These are phyloP conservation scores for Amanita polypyramis DNA, from an alignment of 768 basidiomycete genomes.

Conservation along the genomic window DNA sequence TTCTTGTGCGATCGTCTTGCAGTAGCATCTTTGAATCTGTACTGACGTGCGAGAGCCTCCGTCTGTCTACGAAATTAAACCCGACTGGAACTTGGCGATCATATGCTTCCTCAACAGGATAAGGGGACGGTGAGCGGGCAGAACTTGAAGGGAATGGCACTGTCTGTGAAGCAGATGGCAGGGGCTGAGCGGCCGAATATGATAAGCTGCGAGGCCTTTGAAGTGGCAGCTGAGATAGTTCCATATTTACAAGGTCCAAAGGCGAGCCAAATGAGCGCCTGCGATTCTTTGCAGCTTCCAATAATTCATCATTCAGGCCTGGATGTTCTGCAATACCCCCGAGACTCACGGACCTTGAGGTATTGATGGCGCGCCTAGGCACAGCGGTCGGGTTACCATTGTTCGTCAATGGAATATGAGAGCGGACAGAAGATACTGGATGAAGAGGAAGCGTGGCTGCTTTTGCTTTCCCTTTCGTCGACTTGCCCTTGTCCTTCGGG, in stretches of 20 bases:
- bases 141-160: slow-evolving; percentile 60
- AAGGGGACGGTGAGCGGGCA: slow-evolving; percentile 37
- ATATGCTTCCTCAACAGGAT: not conserved
- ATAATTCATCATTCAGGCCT: not conserved
- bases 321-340: slow-evolving; percentile 18
- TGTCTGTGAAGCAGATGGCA: slow-evolving; percentile 24
- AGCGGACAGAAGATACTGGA: slow-evolving; percentile 28
- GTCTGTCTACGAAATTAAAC: slow-evolving; percentile 7
- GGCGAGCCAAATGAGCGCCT: slow-evolving; percentile 51
- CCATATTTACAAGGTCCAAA: slow-evolving; percentile 40
- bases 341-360: slow-evolving; percentile 55
- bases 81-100: slow-evolving; percentile 4
- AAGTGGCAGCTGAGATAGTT: slow-evolving; percentile 26
- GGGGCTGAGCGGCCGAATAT: slow-evolving; percentile 33
- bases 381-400: slow-evolving; percentile 23
- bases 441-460: slow-evolving; percentile 27
- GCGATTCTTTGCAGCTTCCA: slow-evolving; percentile 19
- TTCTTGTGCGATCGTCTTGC: slow-evolving; percentile 20
- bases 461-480: slow-evolving; percentile 33
- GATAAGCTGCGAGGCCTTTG: slow-evolving; percentile 42
- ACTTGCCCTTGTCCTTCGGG: slow-evolving; percentile 49
- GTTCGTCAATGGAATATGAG: slow-evolving; percentile 32
- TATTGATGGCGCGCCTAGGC: slow-evolving; percentile 28
- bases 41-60: slow-evolving; percentile 37
- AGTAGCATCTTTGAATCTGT: slow-evolving; percentile 36